These are phyloP conservation scores for Breviolum minutum DNA, from an alignment of 73 alveolate genomes.

Conservation along the genomic window DNA sequence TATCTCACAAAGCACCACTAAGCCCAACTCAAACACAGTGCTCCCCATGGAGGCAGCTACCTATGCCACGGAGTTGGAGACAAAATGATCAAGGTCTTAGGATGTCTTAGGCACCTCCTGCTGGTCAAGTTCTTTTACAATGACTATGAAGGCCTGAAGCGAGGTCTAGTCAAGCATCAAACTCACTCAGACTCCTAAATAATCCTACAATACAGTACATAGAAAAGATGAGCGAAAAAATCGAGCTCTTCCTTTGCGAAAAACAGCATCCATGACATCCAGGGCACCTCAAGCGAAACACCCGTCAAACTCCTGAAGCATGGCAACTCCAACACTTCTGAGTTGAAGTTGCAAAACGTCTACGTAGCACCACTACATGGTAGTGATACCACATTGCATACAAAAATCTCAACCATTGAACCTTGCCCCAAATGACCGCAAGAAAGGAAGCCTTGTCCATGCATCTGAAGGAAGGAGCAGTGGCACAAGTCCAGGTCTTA, in stretches of 20 bases:
- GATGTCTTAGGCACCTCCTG: too few species aligned
- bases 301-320: slow-evolving; percentile 41
- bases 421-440: neutral
- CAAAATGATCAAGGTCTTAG: too few species aligned
- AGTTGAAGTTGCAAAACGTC: too few species aligned
- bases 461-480: slow-evolving; percentile 1
- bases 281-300: slow-evolving; percentile 18
- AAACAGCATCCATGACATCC: neutral
- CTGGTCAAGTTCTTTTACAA: too few species aligned
- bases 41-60: slow-evolving; percentile 36
- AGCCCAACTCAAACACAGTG: neutral
- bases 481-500: slow-evolving; percentile 65
- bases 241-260: too few species aligned
- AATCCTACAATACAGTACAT: too few species aligned
- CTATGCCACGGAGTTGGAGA: neutral
- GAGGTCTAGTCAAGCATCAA: too few species aligned
- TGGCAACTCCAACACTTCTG: neutral
- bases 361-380: too few species aligned
- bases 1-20: neutral
- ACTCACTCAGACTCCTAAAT: too few species aligned
- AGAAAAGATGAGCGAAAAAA: too few species aligned
- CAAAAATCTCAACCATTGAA: neutral
- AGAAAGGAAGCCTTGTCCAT: slow-evolving; percentile 47
- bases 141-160: too few species aligned
- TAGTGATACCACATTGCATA: neutral